Base-by-base conservation (phyloP, 2,329 filamentous ascomycete species). In the Blastomyces gilchristii region DNA sequence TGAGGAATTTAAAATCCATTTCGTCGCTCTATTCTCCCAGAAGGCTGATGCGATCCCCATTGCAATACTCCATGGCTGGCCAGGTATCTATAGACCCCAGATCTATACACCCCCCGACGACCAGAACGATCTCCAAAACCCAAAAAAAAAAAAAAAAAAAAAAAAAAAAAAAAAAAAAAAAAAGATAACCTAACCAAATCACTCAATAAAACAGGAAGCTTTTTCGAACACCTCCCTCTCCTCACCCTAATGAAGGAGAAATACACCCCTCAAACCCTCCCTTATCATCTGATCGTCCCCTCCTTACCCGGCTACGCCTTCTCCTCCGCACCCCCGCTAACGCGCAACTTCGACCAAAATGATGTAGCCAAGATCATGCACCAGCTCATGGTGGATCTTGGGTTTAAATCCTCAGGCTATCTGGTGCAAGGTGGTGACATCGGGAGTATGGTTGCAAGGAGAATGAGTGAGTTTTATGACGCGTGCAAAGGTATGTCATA, bases 381-480 rank as follows among this genome's bases (percentile, higher is more conserved):
- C 50, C 50, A 53, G 28, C 50, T 53, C 50, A 53, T 53, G 50
- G 25, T 53, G 28, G 50, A 53, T 18, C 50, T 53, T 34, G 50
- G 50, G 2, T 53, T 53, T 34, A 25, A 34, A 34, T 8, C 50
- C 1, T 53, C 50, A 34, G 50, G 50, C 3, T 53, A 53, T 34
- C 50, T 53, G 50, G 28, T 14, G 12, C 50, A 53, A 18, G 50
- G 50, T 1, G 50, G 50, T 3, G 50, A 53, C 34, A 25, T 53
- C 34, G 50, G 28, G 50, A 34, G 25, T 18, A 18, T 28, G 6
- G 50, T 53, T 18, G 50, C 50, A 4, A 34, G 25, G 28, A 9
- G 6, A 16, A 16, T 53, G 28, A 16, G 1, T 14, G 28, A 28
- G 50, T 14, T 31, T 12, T 34, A 53, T 34, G 28, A 53, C 12